A percentile compares a stretch with the other conserved stretches of the same genome.
Evolutionary conservation across 306 rosid species (phyloP).

Genomic region (Chamaecrista fasciculata): DNA sequence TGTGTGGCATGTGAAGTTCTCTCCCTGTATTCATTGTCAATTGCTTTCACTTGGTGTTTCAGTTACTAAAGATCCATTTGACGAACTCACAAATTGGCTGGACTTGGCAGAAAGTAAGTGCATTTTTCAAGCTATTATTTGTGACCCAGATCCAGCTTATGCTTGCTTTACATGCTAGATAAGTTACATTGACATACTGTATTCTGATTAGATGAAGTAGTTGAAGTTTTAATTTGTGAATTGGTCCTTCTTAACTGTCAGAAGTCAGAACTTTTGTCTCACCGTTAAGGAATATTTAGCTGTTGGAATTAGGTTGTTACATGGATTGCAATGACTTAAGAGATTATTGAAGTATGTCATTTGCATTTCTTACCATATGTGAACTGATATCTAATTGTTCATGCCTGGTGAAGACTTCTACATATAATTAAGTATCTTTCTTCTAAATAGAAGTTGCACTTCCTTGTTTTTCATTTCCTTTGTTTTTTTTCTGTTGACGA

Average conservation of each 20-base stretch:
- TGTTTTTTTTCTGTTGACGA: no score
- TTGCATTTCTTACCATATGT: no score
- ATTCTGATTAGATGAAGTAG: constrained; percentile 30
- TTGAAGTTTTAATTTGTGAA: constrained; percentile 10
- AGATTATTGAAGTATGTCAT: no score
- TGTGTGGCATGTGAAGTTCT: constrained; percentile 21
- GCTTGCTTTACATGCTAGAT: not conserved
- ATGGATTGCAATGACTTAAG: no score
- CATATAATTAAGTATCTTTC: no score
- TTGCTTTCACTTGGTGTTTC: constrained; percentile 33
- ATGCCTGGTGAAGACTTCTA: no score
- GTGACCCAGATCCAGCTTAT: not conserved
- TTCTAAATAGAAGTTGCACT: no score
- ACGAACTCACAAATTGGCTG: constrained; percentile 62
- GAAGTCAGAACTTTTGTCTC: no score
- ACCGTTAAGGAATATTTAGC: no score
- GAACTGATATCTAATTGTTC: no score
- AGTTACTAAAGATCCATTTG: constrained; percentile 71
- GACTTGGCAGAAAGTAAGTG: constrained; percentile 94
- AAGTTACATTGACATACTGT: not conserved
- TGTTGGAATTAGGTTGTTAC: no score
- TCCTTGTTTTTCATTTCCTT: no score
- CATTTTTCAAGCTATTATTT: constrained; percentile 13
- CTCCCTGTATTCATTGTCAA: constrained; percentile 23
- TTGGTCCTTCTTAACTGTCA: constrained; percentile 6